phyloP scores from a whole-genome alignment of 805 yeast species.

The Hagleromyces aurorensis region DNA sequence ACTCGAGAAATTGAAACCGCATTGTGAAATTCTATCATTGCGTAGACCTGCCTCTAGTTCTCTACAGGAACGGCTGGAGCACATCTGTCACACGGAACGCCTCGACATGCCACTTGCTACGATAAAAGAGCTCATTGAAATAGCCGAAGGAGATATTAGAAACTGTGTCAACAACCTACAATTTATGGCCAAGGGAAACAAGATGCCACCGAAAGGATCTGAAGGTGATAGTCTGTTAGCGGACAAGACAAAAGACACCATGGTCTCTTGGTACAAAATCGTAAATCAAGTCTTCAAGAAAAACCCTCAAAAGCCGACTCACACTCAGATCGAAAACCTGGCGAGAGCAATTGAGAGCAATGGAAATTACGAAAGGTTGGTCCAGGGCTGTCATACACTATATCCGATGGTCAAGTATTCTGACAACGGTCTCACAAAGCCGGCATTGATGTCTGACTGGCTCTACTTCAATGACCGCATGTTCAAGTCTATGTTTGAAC shows the following conservation, averaged over 20 bases:
- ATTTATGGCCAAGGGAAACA: slow-evolving; percentile 34
- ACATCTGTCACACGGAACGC: slow-evolving; percentile 49
- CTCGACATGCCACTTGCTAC: slow-evolving; percentile 40
- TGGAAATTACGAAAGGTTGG: slow-evolving; percentile 52
- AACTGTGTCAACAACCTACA: slow-evolving; percentile 80
- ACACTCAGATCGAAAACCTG: slow-evolving; percentile 42
- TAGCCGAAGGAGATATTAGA: slow-evolving; percentile 76
- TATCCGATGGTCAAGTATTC: slow-evolving; percentile 56
- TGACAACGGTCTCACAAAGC: slow-evolving; percentile 55
- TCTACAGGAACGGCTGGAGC: slow-evolving; percentile 40
- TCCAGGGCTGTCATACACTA: slow-evolving; percentile 62
- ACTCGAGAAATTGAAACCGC: slow-evolving; percentile 64
- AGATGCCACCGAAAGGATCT: slow-evolving; percentile 13
- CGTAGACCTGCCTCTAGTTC: slow-evolving; percentile 46
- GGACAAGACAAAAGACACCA: slow-evolving; percentile 46
- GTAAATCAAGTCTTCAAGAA: slow-evolving; percentile 56
- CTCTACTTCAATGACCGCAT: slow-evolving; percentile 60
- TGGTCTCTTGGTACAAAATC: slow-evolving; percentile 57
- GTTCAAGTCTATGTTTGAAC: slow-evolving; percentile 32
- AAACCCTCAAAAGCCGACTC: slow-evolving; percentile 38
- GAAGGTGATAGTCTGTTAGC: slow-evolving; percentile 10
- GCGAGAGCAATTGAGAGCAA: slow-evolving; percentile 40
- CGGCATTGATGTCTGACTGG: slow-evolving; percentile 68
- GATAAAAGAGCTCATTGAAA: slow-evolving; percentile 56
- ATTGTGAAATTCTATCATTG: slow-evolving; percentile 65